Evolutionary conservation across 345 rosid genomes (phyloP).

Genomic region (Rhodomyrtus tomentosa): DNA sequence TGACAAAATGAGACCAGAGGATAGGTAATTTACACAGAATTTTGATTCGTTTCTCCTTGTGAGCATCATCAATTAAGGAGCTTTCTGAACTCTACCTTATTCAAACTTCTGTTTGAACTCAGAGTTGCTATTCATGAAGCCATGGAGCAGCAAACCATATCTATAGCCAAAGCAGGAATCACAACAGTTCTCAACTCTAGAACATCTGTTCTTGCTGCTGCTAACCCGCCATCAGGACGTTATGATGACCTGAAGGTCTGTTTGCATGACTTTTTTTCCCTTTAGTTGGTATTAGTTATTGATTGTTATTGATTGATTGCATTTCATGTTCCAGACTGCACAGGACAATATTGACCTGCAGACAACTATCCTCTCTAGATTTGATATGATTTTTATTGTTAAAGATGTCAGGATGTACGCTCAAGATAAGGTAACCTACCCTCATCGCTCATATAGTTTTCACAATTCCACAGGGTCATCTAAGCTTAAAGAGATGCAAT

Average conservation of each 20-base stretch:
- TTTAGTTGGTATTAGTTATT: neutral
- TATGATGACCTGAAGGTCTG: constrained; percentile 95
- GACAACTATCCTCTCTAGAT: constrained; percentile 92
- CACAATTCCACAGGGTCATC: neutral
- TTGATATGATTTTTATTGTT: constrained; percentile 90
- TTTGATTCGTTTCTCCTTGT: neutral
- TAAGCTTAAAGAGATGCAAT: neutral
- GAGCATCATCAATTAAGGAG: neutral
- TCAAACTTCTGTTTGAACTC: constrained; percentile 3
- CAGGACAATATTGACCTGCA: constrained; percentile 96
- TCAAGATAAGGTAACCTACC: constrained; percentile 72
- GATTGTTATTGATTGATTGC: neutral
- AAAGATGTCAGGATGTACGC: constrained; percentile 77
- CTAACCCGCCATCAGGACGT: constrained; percentile 96
- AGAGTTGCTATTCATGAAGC: constrained; percentile 99
- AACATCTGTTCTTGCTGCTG: constrained; percentile 97
- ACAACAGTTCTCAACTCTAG: constrained; percentile 96
- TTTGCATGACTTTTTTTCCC: neutral
- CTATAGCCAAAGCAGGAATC: constrained; percentile 98
- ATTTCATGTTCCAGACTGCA: constrained; percentile 46
- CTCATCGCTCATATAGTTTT: neutral
- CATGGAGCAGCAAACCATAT: constrained; percentile 98
- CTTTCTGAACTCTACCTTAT: neutral
- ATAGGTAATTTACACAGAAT: constrained; percentile 36
- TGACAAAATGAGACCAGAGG: constrained; percentile 99